Percentiles rank a stretch among this genome's conserved stretches.
Conservation (phyloP, 225 moss, liverwort and hornwort genomes). For the Marchantia paleacea region DNA sequence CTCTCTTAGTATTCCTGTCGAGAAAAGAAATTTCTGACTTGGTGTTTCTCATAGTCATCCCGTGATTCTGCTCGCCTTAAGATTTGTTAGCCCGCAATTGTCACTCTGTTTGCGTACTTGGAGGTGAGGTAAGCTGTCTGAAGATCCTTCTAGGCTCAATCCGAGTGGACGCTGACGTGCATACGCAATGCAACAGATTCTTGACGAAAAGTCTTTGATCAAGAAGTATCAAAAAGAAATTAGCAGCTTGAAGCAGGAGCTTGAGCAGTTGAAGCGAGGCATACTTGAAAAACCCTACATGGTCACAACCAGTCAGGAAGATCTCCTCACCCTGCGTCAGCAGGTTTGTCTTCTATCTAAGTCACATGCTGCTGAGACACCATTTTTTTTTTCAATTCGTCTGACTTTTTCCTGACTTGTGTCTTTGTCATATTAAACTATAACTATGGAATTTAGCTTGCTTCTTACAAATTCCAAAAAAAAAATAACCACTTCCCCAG, state of each 20-base stretch:
- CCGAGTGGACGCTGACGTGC: not conserved
- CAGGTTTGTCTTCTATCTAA: constrained; percentile 49
- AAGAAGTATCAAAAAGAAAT: constrained; percentile 99
- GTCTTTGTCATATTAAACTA: too few relatives aligned
- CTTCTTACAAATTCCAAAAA: not conserved
- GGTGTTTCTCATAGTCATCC: not conserved
- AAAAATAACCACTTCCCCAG: too few relatives aligned
- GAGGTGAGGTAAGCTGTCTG: constrained; percentile 3
- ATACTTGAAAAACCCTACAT: constrained; percentile 83
- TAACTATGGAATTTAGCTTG: not conserved
- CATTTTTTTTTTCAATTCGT: not conserved
- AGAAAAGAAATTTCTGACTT: not conserved
- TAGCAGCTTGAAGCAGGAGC: constrained; percentile 83
- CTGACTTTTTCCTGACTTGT: too few relatives aligned
- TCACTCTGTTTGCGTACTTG: not conserved
- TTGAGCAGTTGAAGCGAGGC: constrained; percentile 89
- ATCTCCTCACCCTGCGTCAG: constrained; percentile 79
- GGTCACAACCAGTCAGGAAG: constrained; percentile 64
- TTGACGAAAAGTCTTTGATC: constrained; percentile 96
- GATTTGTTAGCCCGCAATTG: not conserved
- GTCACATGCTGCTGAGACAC: not conserved
- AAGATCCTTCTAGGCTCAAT: not conserved
- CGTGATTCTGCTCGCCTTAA: not conserved
- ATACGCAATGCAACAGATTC: constrained; percentile 46
- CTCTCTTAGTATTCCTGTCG: not conserved